These are phyloP conservation scores for Glarea lozoyensis DNA, from an alignment of 495 filamentous ascomycete genomes.

Conservation along the genomic window DNA sequence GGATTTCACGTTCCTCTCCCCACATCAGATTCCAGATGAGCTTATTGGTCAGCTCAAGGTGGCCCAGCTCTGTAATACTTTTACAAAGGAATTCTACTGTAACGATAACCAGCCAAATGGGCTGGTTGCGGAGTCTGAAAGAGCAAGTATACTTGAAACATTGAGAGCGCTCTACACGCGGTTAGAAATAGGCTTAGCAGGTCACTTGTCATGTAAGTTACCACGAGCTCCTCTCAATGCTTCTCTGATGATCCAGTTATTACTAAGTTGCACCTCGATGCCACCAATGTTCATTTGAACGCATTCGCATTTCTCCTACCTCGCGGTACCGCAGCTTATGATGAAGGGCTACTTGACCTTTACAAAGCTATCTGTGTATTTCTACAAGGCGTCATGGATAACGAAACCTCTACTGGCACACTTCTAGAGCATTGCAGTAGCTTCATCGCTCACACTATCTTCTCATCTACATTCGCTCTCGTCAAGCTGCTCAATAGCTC, in stretches of 20 bases:
- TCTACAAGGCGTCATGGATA: conserved; percentile 57
- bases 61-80: conserved; percentile 18
- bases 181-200: too few species aligned
- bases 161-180: conserved; percentile 33
- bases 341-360: conserved; percentile 59
- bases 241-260: too few species aligned
- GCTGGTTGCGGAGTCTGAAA: conserved; percentile 15
- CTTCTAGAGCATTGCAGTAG: conserved; percentile 64
- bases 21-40: conserved; percentile 55
- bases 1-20: conserved; percentile 47
- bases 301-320: conserved; percentile 80
- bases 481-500: conserved; percentile 78
- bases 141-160: conserved; percentile 30
- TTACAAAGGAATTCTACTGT: conserved; percentile 48
- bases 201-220: too few species aligned
- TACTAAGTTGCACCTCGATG: conserved; percentile 60
- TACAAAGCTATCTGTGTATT: conserved; percentile 66
- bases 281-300: conserved; percentile 69
- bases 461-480: conserved; percentile 72
- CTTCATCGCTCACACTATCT: conserved; percentile 81
- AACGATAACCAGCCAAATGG: conserved; percentile 33
- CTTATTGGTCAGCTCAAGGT: conserved; percentile 55
- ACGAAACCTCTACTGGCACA: conserved; percentile 26
- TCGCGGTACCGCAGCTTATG: conserved; percentile 55
- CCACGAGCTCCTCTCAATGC: too few species aligned